Base-by-base conservation (phyloP, 78 protist genomes). In the Dictyostelium firmibasis region DNA sequence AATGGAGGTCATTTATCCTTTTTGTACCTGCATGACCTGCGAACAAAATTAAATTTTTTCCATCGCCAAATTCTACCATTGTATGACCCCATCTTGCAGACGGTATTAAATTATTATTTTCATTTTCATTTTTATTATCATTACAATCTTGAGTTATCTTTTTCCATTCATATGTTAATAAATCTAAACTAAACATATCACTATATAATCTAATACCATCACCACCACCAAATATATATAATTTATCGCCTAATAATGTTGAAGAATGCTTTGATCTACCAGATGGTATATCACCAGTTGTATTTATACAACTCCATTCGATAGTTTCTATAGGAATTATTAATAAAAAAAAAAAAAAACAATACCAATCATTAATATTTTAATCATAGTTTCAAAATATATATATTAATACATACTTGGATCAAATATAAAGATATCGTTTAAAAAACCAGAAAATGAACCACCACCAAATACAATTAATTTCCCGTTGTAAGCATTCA, bases 151-250 rank as follows among this genome's bases (percentile, higher is more conserved):
- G 75, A 57, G 16, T 57, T 72, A 72, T 72, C 35, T 72, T 72
- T 18, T 44, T 35, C 94, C 94, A 89, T 20, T 69, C n/a, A 75
- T 64, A n/a, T 14, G 50, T 69, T n/a, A 14, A 25, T 16, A 84
- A 57, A 81, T 93, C 92, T 10, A 93, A 25, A 57, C 23, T 57
- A 75, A 31, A 93, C 72, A 85, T 88, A 77, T 93, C 96, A 74
- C 85, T 93, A 27, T 83, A 78, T 23, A 86, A 78, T 81, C 93
- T 84, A 50, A 81, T 85, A 62, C 96, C 96, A 75, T 85, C 96
- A 18, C 96, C 88, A 18, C 96, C 96, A 62, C 96, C 96, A 83
- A 93, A 93, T 44, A 93, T 53, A 75, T 93, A 93, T 29, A 92
- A 10, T 69, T 72, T 74, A 53, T 47, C 38, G 9, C 85, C 91